Evolutionary conservation across 805 yeast species (phyloP), one percentile per base, ranked within the genome.

Genomic region (Teunomyces atbi): DNA sequence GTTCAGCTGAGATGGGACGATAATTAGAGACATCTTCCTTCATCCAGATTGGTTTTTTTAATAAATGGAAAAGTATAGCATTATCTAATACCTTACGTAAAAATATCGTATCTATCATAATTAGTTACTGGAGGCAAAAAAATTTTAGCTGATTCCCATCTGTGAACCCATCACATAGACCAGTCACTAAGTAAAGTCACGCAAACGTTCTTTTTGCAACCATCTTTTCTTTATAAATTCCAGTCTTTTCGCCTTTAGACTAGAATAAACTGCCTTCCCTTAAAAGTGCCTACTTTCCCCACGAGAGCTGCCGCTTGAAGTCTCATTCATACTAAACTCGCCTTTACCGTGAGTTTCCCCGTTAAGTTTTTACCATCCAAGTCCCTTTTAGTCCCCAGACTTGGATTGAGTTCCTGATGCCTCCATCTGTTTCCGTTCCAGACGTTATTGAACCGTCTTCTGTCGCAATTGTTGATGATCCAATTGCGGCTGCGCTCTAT

Each of bases 271-370:
- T 36, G 39, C 39, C 39, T 36, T 36, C 39, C 39, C 45, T n/a
- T 30, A 30, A 39, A 34, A 26, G 21, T 37, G 27, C 34, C 30
- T 12, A 44, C 45, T 46, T 34, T 42, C 32, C 42, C 53, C 41
- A 68, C 73, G 73, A 68, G 73, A 68, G 73, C 73, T 68, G 73
- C 73, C 73, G 73, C 70, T 64, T 68, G 72, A 68, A 61, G 71
- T 64, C 52, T 42, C 36, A 35, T 45, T 32, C 13, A 33, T 13
- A 20, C 6, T 28, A 39, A 40, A 60, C 75, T 71, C 76, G 63
- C 71, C 30, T n/a, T 44, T 42, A 36, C 46, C 47, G 69, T 66
- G 73, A 66, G 47, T 48, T 20, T 19, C 39, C 39, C 16, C 40
- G 11, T 36, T 7, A 18, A 29, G 19, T 30, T 20, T 15, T 23